These are phyloP conservation scores for Chenopodium suecicum DNA, from an alignment of 148 eudicot species.

Conservation along the genomic window DNA sequence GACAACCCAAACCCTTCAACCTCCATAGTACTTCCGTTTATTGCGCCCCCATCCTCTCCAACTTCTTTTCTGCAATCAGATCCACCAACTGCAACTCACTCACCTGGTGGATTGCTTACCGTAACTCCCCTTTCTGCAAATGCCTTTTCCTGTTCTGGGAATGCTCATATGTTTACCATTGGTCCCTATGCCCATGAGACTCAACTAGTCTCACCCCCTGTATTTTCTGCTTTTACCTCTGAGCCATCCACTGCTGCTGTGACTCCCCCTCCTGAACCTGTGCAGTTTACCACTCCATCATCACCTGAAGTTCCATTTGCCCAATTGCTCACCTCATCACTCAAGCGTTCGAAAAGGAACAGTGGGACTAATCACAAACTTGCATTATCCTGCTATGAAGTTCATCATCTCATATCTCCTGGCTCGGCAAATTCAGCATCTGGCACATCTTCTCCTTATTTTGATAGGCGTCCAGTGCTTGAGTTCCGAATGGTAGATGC, in stretches of 20 bases:
- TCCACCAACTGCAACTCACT: slow-evolving; percentile 73
- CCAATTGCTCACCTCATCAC: slow-evolving; percentile 68
- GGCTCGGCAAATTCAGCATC: slow-evolving; percentile 83
- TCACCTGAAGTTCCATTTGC: slow-evolving; percentile 98
- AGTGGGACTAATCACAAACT: slow-evolving; percentile 53
- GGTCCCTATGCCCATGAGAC: slow-evolving; percentile 97
- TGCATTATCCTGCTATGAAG: slow-evolving; percentile 67
- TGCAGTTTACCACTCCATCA: slow-evolving; percentile 77
- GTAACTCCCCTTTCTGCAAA: slow-evolving; percentile 52
- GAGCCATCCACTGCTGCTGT: slow-evolving; percentile 90
- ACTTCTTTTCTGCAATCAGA: slow-evolving; percentile 81
- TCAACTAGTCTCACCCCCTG: slow-evolving; percentile 92
- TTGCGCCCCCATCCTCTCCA: slow-evolving; percentile 95
- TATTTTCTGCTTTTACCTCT: slow-evolving; percentile 75
- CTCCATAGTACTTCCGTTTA: slow-evolving; percentile 57
- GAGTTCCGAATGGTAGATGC: slow-evolving; percentile 63
- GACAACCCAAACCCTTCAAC: slow-evolving; percentile 51
- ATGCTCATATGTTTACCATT: slow-evolving; percentile 53
- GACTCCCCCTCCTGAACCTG: slow-evolving; percentile 87
- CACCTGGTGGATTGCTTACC: slow-evolving; percentile 64
- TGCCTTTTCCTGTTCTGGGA: slow-evolving; percentile 42
- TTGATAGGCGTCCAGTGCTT: slow-evolving; percentile 49
- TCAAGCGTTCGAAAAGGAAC: slow-evolving; percentile 60
- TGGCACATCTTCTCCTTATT: slow-evolving; percentile 84
- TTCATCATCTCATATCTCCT: slow-evolving; percentile 83